phyloP scores from a whole-genome alignment of 768 basidiomycete species.

The Tephrocybe rancida region DNA sequence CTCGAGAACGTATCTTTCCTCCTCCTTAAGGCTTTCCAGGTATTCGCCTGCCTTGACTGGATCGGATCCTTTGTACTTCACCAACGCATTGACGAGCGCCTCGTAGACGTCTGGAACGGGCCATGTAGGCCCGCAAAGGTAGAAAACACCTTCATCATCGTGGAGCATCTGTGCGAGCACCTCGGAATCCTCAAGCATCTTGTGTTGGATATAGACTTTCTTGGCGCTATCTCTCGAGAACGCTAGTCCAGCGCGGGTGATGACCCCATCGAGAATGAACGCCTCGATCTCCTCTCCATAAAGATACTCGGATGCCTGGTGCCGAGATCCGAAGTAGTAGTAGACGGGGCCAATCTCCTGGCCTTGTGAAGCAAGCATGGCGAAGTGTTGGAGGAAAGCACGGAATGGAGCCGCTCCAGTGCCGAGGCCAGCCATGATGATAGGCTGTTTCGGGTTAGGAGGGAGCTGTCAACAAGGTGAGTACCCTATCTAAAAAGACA shows the following conservation, averaged over 20 bases:
- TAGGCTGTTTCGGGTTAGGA: slow-evolving; percentile 78
- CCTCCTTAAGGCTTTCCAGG: slow-evolving; percentile 90
- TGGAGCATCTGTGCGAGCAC: slow-evolving; percentile 75
- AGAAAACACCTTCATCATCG: slow-evolving; percentile 81
- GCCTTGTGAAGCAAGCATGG: slow-evolving; percentile 75
- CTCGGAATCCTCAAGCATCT: slow-evolving; percentile 91
- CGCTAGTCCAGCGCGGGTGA: slow-evolving; percentile 90
- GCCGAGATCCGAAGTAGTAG: slow-evolving; percentile 98
- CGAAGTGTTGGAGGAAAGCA: slow-evolving; percentile 96
- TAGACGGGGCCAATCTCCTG: slow-evolving; percentile 88
- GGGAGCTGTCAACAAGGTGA: slow-evolving; percentile 60
- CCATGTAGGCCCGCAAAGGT: slow-evolving; percentile 98
- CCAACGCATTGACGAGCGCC: slow-evolving; percentile 82
- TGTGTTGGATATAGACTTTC: slow-evolving; percentile 99
- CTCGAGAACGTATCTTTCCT: slow-evolving; percentile 97
- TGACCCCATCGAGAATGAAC: slow-evolving; percentile 81
- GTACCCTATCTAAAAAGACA: background rate
- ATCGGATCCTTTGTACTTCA: slow-evolving; percentile 67
- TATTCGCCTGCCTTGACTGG: slow-evolving; percentile 72
- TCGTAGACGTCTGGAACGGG: slow-evolving; percentile 99
- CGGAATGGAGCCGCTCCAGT: slow-evolving; percentile 99
- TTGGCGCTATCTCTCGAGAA: slow-evolving; percentile 93
- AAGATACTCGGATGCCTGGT: slow-evolving; percentile 93
- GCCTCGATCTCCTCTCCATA: slow-evolving; percentile 98
- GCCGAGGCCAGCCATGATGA: slow-evolving; percentile 98